Evolutionary conservation across 169 alveolate genomes (phyloP), one percentile per base, ranked within the genome.

Genomic region (Plasmodium inui): DNA sequence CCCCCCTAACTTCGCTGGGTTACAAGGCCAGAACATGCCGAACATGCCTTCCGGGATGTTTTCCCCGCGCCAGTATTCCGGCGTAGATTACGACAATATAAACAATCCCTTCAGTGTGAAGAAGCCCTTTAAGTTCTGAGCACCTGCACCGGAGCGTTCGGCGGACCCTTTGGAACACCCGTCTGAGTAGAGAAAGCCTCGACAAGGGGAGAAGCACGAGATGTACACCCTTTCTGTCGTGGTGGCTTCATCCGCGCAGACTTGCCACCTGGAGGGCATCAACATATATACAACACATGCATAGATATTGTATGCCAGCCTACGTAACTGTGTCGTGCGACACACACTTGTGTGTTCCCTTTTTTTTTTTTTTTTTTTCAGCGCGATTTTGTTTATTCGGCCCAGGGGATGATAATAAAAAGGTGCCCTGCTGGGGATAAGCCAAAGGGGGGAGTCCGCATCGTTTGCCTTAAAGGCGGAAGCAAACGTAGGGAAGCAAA

Each of bases 41-140:
- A 39, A 74, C 41, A 76, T 86, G 93, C 37, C 86, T 1, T 12
- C 61, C 3, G 39, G 32, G 46, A 39, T 86, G 73, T 53, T 53
- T 30, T 53, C 17, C 53, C 84, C 84, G 46, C 44, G 81, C 12
- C 86, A 78, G 19, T 70, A 34, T 32, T 76, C 93, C n/a, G 86
- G 79, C 4, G 30, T 74, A 32, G 70, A 22, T 14, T 86, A 50
- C 70, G 85, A 55, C 6, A 46, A 71, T n/a, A 57, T 86, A 30
- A 76, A 76, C 46, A 86, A 86, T 37, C 93, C 93, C 5, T 86
- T 74, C 70, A 73, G 82, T 28, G 79, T 80, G 10, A 83, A 86
- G 26, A 86, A 73, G 30, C 93, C 57, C 17, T 78, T 28, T 26
- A 86, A 74, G 55, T 85, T 85, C 79, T 85, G 81, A 76, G 26